Base-by-base conservation (phyloP, 371 early-diverging fungal species). In the Capillidium rhysosporum region DNA sequence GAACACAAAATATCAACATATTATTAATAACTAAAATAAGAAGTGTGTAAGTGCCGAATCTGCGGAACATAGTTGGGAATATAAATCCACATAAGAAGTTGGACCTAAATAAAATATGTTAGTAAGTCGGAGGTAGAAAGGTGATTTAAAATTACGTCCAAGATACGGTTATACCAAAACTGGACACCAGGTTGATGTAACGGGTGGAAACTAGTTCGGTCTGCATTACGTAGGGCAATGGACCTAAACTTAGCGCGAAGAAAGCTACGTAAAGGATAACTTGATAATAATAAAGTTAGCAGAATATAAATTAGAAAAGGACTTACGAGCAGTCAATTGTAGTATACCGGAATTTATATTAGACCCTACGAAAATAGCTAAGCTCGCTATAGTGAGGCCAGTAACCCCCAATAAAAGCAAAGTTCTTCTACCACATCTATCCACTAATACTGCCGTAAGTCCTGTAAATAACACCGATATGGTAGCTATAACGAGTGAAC, bases 221-320 rank as follows among this genome's bases (percentile, higher is more conserved):
- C 1, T 76, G 75, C 29, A 84, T 59, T 57, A 84, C 64, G 84
- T 86, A 89, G 10, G 88, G 84, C 55, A 89, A 76, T 16, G 80
- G 74, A 38, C 89, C 86, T 1, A 89, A 62, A 25, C 86, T 92
- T 21, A 91, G 59, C 31, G 83, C 84, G 63, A 81, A 94, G 41
- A 73, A 71, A 28, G 77, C 74, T 16, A 84, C 77, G 66, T 83
- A 89, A 39, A 84, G 57, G 67, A 82, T 75, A 59, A 86, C 69
- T 59, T 18, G 75, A 71, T 8, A 76, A 69, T 21, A 75, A 76
- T n/a, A 82, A 78, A 26, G 82, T 61, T 26, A 67, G 57, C n/a
- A 43, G 18, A 18, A 43, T 16, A 18, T 7, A 8, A 43, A 43
- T 18, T 18, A 16, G 7, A 16, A 43, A 18, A 7, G 18, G 5